Evolutionary conservation across 78 protist species (phyloP).

Genomic region (Cavenderia fasciculata): DNA sequence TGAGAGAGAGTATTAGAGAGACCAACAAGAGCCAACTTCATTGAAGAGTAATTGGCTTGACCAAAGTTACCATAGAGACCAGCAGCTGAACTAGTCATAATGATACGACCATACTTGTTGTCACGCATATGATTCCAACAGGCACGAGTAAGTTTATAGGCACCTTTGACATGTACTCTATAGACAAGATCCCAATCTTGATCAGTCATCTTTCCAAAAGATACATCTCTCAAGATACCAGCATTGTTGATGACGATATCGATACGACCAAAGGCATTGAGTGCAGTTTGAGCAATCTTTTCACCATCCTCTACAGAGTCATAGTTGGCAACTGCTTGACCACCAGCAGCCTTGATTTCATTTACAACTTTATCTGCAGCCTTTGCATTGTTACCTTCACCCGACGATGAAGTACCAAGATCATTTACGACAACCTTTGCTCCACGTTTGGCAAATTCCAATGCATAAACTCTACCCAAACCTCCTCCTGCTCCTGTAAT

Average conservation of each 20-base stretch:
- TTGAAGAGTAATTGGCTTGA: conserved; percentile 89
- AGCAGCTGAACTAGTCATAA: conserved; percentile 85
- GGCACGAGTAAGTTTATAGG: conserved; percentile 85
- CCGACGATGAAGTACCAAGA: conserved; percentile 81
- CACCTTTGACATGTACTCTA: conserved; percentile 87
- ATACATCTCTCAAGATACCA: conserved; percentile 88
- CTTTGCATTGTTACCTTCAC: conserved; percentile 68
- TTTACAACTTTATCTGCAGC: conserved; percentile 91
- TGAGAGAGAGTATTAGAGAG: conserved; percentile 83
- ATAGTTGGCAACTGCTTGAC: conserved; percentile 90
- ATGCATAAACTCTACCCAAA: conserved; percentile 79
- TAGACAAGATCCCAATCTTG: conserved; percentile 86
- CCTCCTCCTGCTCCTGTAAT: conserved; percentile 93
- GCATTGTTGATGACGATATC: conserved; percentile 93
- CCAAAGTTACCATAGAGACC: conserved; percentile 94
- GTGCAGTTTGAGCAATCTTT: conserved; percentile 80
- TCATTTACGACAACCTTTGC: conserved; percentile 93
- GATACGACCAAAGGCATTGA: conserved; percentile 86
- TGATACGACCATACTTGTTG: conserved; percentile 86
- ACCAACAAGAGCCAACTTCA: conserved; percentile 88
- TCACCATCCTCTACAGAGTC: conserved; percentile 90
- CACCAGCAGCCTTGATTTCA: conserved; percentile 86
- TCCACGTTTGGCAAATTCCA: conserved; percentile 85
- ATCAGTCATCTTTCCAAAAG: conserved; percentile 85
- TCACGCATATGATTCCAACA: conserved; percentile 88